phyloP scores from a whole-genome alignment of 192 early-diverging fungal genomes.

The Coemansia javaensis region DNA sequence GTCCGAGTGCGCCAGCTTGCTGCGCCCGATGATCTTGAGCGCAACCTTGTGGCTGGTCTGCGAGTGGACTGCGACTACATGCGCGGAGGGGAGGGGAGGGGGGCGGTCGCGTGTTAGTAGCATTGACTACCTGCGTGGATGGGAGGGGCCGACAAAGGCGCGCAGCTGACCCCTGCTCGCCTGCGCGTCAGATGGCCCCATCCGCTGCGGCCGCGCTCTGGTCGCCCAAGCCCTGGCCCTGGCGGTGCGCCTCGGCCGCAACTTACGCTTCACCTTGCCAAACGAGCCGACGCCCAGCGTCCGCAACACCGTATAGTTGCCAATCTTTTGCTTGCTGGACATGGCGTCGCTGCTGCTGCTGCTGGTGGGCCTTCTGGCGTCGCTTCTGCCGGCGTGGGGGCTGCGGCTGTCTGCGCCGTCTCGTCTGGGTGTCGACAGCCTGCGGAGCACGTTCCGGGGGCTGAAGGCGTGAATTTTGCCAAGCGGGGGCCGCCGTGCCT shows the following conservation, averaged over 20 bases:
- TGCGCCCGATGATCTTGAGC: constrained; percentile 91
- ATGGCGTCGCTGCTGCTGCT: no score
- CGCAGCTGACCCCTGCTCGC: no score
- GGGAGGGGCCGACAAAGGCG: no score
- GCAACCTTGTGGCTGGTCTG: constrained; percentile 94
- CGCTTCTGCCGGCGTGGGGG: constrained; percentile 2
- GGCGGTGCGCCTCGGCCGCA: background rate
- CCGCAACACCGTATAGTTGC: constrained; percentile 90
- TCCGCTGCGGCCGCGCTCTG: no score
- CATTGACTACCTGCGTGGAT: no score
- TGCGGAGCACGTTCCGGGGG: constrained; percentile 38
- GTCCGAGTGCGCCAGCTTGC: constrained; percentile 87
- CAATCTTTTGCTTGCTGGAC: constrained; percentile 58
- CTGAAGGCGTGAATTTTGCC: constrained; percentile 45
- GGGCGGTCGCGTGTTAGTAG: background rate
- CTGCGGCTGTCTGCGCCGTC: constrained; percentile 8
- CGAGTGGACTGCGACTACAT: constrained; percentile 90
- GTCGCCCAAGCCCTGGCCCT: no score
- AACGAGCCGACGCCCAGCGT: constrained; percentile 97
- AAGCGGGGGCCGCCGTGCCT: no score
- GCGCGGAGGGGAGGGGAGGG: background rate
- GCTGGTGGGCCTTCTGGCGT: no score
- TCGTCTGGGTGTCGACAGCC: constrained; percentile 33
- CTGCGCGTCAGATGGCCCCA: no score
- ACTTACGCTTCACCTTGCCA: constrained; percentile 96